These are phyloP conservation scores for Agrocybe pediades DNA, from an alignment of 768 basidiomycete species.

Conservation along the genomic window DNA sequence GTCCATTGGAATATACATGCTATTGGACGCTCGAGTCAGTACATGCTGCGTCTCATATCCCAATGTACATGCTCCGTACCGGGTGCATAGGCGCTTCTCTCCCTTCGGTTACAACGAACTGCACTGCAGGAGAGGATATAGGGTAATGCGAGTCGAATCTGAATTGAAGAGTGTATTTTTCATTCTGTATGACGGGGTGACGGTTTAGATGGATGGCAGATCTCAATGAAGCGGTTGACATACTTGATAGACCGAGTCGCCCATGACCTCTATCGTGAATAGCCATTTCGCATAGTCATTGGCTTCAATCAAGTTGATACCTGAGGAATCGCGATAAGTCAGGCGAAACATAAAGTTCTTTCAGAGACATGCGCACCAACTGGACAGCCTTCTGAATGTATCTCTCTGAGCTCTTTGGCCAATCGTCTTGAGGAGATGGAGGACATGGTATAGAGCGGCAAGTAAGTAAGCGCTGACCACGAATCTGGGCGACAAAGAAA, in stretches of 20 bases:
- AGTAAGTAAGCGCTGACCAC: background rate
- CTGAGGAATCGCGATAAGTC: constrained; percentile 32
- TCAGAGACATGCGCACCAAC: constrained; percentile 44
- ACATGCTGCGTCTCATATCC: background rate
- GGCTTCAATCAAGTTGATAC: constrained; percentile 72
- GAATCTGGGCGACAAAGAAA: background rate
- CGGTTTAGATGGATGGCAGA: background rate
- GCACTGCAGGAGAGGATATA: constrained; percentile 85
- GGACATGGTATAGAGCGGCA: constrained; percentile 40
- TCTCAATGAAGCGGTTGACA: background rate
- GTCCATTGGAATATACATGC: constrained; percentile 89
- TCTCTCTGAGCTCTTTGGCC: constrained; percentile 71
- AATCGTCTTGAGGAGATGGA: constrained; percentile 67
- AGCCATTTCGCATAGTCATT: constrained; percentile 80
- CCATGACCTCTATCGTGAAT: constrained; percentile 81
- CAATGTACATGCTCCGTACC: constrained; percentile 35
- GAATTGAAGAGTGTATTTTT: constrained; percentile 78
- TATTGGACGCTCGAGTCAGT: constrained; percentile 24
- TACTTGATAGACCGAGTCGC: constrained; percentile 43
- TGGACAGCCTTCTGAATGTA: constrained; percentile 65
- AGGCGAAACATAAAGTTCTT: background rate
- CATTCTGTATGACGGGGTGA: constrained; percentile 48
- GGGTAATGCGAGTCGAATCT: constrained; percentile 83
- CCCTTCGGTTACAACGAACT: constrained; percentile 72
- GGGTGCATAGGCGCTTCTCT: constrained; percentile 78